Percentiles rank a stretch among this genome's conserved stretches.
phyloP scores from a whole-genome alignment of 345 rosid genomes.

The Dipteronia sinensis region DNA sequence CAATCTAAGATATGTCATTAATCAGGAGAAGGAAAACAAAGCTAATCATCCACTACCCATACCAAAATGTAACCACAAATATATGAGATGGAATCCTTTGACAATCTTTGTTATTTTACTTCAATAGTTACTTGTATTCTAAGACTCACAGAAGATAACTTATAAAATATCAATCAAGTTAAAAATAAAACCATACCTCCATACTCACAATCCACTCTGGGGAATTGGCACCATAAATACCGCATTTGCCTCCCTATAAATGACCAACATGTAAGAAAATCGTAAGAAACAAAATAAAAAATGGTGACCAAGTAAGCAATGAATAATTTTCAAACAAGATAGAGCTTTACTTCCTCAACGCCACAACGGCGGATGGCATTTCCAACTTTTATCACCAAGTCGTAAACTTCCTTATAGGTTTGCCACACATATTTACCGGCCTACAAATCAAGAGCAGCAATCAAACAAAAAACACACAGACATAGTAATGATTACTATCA shows the following conservation, averaged over 20 bases:
- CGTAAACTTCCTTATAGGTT: constrained; percentile 79
- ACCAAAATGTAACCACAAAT: not conserved
- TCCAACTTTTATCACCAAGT: constrained; percentile 78
- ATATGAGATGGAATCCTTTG: not conserved
- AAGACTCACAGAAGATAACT: not conserved
- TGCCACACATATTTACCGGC: constrained; percentile 88
- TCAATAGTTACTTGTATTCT: not conserved
- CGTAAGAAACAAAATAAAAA: not conserved
- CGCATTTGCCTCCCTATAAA: constrained; percentile 77
- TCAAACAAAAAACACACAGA: not conserved
- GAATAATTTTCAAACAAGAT: not conserved
- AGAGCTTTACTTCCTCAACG: constrained; percentile 60
- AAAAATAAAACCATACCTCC: constrained; percentile 62
- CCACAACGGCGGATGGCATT: constrained; percentile 83
- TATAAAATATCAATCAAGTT: constrained; percentile 5
- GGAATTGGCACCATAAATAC: constrained; percentile 88
- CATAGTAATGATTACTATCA: not conserved
- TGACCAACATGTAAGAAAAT: not conserved
- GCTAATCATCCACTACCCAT: not conserved
- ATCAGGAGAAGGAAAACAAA: not conserved
- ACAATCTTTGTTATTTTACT: not conserved
- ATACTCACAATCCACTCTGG: constrained; percentile 96
- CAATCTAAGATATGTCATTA: not conserved
- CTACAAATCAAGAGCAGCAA: constrained; percentile 38
- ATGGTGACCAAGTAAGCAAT: not conserved